These are phyloP conservation scores for Trametes pubescens DNA, from an alignment of 1,284 basidiomycete species.

Conservation along the genomic window DNA sequence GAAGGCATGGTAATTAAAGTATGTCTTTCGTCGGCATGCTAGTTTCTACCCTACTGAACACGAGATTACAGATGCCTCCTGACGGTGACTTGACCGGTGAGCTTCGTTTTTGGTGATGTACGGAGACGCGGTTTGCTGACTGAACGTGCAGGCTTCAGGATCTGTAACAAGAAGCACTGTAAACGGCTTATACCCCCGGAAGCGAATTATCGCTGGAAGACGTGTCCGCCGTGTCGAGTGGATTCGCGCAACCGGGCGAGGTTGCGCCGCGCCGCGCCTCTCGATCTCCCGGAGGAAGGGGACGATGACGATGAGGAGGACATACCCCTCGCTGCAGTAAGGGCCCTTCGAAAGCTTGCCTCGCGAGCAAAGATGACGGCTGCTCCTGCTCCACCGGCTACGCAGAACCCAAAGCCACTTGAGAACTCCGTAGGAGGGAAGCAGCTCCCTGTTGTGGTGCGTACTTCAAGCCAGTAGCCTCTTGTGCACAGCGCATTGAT, in stretches of 20 bases:
- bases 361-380: not conserved
- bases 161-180: slow-evolving; percentile 46
- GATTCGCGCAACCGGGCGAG: slow-evolving; percentile 21
- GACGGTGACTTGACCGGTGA: slow-evolving; percentile 33
- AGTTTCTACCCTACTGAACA: not conserved
- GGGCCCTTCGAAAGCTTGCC: not conserved
- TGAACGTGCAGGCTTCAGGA: slow-evolving; percentile 29
- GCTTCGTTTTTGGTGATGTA: not conserved
- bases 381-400: too few species aligned
- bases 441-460: slow-evolving; percentile 20
- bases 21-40: not conserved
- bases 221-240: slow-evolving; percentile 46
- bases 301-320: slow-evolving; percentile 14
- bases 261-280: not conserved
- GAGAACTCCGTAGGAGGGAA: not conserved
- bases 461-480: not conserved
- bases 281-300: not conserved
- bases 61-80: slow-evolving; percentile 25
- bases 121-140: not conserved
- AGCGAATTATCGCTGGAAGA: slow-evolving; percentile 46
- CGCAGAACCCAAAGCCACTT: not conserved
- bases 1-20: slow-evolving; percentile 11
- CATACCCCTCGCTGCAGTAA: not conserved
- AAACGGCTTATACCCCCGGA: slow-evolving; percentile 46
- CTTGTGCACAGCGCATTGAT: too few species aligned